Evolutionary conservation across 2,329 filamentous ascomycete species (phyloP).

Genomic region (Calonectria montana): DNA sequence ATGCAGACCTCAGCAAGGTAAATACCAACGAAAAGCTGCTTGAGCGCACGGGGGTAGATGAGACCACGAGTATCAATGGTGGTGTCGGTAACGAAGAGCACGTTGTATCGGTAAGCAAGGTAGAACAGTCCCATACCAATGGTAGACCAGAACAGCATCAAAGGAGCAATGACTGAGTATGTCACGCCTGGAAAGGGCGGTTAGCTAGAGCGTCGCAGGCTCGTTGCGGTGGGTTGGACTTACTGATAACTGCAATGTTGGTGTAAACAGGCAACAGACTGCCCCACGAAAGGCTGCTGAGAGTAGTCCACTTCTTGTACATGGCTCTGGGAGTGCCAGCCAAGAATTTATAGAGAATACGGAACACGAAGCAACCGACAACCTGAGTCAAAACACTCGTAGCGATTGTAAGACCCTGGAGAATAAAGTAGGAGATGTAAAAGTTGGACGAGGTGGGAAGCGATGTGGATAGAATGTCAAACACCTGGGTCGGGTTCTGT

Average conservation of each 20-base stretch:
- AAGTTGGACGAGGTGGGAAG: slow-evolving; percentile 91
- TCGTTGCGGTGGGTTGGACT: slow-evolving; percentile 29
- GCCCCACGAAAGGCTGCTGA: slow-evolving; percentile 80
- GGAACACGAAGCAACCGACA: slow-evolving; percentile 73
- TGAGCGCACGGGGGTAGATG: slow-evolving; percentile 87
- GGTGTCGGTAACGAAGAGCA: slow-evolving; percentile 83
- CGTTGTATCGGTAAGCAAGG: slow-evolving; percentile 86
- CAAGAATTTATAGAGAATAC: slow-evolving; percentile 75
- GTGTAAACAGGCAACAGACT: slow-evolving; percentile 80
- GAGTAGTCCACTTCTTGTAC: slow-evolving; percentile 77
- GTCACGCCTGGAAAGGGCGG: slow-evolving; percentile 64
- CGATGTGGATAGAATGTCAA: slow-evolving; percentile 74
- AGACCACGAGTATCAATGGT: slow-evolving; percentile 89
- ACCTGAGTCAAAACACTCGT: slow-evolving; percentile 78
- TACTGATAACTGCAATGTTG: slow-evolving; percentile 77
- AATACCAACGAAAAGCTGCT: slow-evolving; percentile 85
- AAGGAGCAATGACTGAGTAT: slow-evolving; percentile 85
- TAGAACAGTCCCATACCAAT: slow-evolving; percentile 84
- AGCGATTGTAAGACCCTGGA: slow-evolving; percentile 86
- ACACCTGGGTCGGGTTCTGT: slow-evolving; percentile 69
- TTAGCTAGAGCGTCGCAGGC: slow-evolving; percentile 29
- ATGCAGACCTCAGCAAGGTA: slow-evolving; percentile 85
- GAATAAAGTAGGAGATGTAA: slow-evolving; percentile 89
- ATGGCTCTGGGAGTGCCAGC: slow-evolving; percentile 83
- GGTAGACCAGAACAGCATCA: slow-evolving; percentile 84